Base-by-base conservation (phyloP, 208 protist genomes). In the Plasmodiophora brassicae region DNA sequence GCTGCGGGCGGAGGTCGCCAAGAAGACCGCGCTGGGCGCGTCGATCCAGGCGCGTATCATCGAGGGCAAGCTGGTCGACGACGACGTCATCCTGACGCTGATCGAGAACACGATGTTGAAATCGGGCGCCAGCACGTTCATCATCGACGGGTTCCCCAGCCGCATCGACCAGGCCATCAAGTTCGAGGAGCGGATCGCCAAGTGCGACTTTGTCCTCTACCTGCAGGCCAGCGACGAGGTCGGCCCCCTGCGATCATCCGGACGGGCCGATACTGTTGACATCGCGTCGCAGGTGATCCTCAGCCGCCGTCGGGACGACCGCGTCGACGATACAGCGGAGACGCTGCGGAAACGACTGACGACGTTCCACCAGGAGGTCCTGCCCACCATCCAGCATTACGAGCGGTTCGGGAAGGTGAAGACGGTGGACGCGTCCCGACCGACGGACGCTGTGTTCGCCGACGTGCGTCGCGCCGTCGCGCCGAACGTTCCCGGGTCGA, bases 311-410 rank as follows among this genome's bases (percentile, higher is more conserved):
- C 84, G 72, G 92, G 91, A 0, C n/a, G n/a, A n/a, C n/a, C 84
- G 93, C 20, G 45, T 84, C 50, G 94, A 94, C 87, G 94, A 94
- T 91, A 94, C 94, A 90, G 38, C 89, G 43, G 92, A 95, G 50
- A 88, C 91, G 25, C 91, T 94, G 54, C 71, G 53, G 8, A 95
- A 95, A 89, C 89, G 93, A 0, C 91, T 91, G 65, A 25, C 1
- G 0, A 93, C 90, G 0, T 94, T 78, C 65, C n/a, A 85, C 20
- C 65, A 32, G 41, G 65, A 78, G n/a, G 32, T 44, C 10, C 65
- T 78, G 14, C 65, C 65, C 41, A 38, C n/a, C 20, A 32, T 78
- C n/a, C 65, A 32, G 20, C 65, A 78, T 78, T 78, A 78, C 65
- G n/a, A 5, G 41, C 5, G n/a, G 41, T 78, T 78, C 65, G n/a